phyloP scores from a whole-genome alignment of 805 yeast genomes.

The Scheffersomyces coipomensis region DNA sequence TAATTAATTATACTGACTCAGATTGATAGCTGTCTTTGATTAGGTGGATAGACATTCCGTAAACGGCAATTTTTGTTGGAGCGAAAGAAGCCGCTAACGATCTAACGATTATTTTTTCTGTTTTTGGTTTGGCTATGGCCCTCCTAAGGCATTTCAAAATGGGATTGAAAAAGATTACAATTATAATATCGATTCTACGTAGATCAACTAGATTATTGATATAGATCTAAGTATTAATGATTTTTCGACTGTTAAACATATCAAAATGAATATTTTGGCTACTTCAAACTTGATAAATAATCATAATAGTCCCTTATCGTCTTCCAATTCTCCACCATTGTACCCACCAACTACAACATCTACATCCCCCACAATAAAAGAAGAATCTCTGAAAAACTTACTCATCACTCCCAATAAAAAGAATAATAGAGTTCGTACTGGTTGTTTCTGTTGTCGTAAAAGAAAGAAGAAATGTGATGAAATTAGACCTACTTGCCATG shows the following conservation, averaged over 20 bases:
- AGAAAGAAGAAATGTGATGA: constrained; percentile 15
- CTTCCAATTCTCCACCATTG: neutral
- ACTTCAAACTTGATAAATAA: neutral
- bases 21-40: too few species aligned
- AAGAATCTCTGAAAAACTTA: neutral
- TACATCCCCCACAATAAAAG: neutral
- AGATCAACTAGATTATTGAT: too few species aligned
- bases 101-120: too few species aligned
- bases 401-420: neutral
- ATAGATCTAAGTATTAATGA: too few species aligned
- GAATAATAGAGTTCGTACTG: constrained; percentile 6
- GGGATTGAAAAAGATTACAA: too few species aligned
- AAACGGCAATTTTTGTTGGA: too few species aligned
- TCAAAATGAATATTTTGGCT: constrained; percentile 1
- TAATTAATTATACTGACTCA: too few species aligned
- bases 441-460: constrained; percentile 9
- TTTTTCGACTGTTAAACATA: neutral
- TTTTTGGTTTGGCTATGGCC: too few species aligned
- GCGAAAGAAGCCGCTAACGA: too few species aligned
- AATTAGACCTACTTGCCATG: constrained; percentile 10
- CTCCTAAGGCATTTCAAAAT: too few species aligned
- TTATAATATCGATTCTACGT: too few species aligned
- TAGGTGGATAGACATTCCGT: too few species aligned
- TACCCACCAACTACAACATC: neutral
- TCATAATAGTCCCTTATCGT: neutral